Percentiles rank a stretch among this genome's conserved stretches.
These are phyloP conservation scores for Begonia peltatifolia DNA, from an alignment of 306 rosid species.

Conservation along the genomic window DNA sequence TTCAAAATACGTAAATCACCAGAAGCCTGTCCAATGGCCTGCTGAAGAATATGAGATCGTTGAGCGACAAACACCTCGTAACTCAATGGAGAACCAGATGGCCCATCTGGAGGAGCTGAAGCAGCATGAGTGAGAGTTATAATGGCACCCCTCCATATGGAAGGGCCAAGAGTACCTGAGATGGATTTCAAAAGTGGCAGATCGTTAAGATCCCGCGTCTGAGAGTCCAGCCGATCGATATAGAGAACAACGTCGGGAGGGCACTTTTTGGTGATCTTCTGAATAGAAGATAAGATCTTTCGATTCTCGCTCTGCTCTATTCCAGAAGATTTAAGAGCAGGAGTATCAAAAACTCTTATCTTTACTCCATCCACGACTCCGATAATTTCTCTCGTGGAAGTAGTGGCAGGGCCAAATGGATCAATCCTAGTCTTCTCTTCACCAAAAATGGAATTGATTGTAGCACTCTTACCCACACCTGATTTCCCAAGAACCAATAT, in stretches of 20 bases:
- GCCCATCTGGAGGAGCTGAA: constrained; percentile 98
- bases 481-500: constrained; percentile 84
- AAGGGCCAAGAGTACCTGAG: constrained; percentile 48
- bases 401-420: constrained; percentile 88
- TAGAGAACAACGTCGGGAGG: constrained; percentile 90
- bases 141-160: constrained; percentile 71
- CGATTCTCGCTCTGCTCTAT: constrained; percentile 52
- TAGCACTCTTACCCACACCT: constrained; percentile 98
- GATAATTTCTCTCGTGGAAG: constrained; percentile 55
- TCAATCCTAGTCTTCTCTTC: constrained; percentile 55
- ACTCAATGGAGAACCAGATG: constrained; percentile 74
- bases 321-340: constrained; percentile 84
- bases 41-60: constrained; percentile 85
- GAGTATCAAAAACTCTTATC: constrained; percentile 76
- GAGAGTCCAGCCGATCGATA: constrained; percentile 88
- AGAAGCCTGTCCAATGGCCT: constrained; percentile 85
- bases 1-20: constrained; percentile 80
- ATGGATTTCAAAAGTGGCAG: constrained; percentile 62
- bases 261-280: constrained; percentile 54
- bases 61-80: constrained; percentile 93
- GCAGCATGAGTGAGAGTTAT: constrained; percentile 84
- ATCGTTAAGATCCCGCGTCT: constrained; percentile 83
- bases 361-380: constrained; percentile 80
- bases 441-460: constrained; percentile 82
- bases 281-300: constrained; percentile 51